Base-by-base conservation (phyloP, 306 rosid genomes). In the Calophaca sinica region DNA sequence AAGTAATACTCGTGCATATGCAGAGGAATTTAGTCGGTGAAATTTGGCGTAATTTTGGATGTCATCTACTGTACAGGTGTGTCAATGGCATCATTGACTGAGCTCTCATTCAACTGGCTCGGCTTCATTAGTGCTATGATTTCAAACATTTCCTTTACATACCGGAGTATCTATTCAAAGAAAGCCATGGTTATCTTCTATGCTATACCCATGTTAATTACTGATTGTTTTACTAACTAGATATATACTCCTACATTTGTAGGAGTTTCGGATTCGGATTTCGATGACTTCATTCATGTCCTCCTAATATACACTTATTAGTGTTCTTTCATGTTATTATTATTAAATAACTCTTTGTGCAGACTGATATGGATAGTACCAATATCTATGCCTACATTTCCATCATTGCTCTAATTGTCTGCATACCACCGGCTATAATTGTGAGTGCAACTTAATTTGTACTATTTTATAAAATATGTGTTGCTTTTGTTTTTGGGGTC, bases 311-410 rank as follows among this genome's bases (percentile, higher is more conserved):
- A 33, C 20, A 28, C 54, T 53, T 14, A 15, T 9, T 48, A n/a
- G 11, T 73, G 32, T 14, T 80, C 57, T 70, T 62, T 36, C 62
- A 75, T 65, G 32, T 57, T 0, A 62, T 1, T 80, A 14, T 32
- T 41, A 64, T 48, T 45, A 28, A 57, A 15, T 68, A 64, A 29
- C 58, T 67, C 4, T 60, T 48, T 75, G 20, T 81, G 88, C 97
- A 93, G 98, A 93, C 98, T 71, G 98, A 89, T 58, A 77, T 93
- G 98, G 98, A 93, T 15, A 94, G 98, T 77, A 93, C 98, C 35
- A 93, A 93, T 79, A 12, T 93, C 81, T 93, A 93, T 75, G 97
- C 98, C 65, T 93, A 93, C 81, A 93, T 93, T 71, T 89, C 98
- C 36, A 91, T 93, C 86, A 93, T 93, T 49, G 98, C 98, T 62